Evolutionary conservation across 1,139 yeast species (phyloP), one percentile per base, ranked within the genome.

Genomic region (Saccharomyces hybrid): DNA sequence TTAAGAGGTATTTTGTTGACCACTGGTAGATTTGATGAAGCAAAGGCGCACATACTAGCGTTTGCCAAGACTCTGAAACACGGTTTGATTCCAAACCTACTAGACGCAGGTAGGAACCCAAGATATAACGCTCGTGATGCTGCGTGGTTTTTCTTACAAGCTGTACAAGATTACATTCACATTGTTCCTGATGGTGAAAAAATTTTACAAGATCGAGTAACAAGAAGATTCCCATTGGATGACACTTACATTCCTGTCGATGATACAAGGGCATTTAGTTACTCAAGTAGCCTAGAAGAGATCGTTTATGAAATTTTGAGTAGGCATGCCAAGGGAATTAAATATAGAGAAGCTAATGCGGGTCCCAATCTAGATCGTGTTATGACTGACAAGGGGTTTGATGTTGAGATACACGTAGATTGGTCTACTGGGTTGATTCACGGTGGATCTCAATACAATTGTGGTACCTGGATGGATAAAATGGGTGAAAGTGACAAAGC

Each of bases 381-480:
- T 67, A 93, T 93, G 99, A 81, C 75, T 52, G 93, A 86, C 68
- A 88, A 87, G 65, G 99, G 99, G 0, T 93, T 93, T 75, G 86
- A 93, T 68, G 95, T 91, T 47, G 79, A 82, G 59, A 81, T 89
- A 1, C 68, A 73, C 55, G 90, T 91, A 55, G 97, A 93, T 69
- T 93, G 98, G 98, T 66, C 75, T 0, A 90, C 87, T 27, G 99
- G 99, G 0, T 74, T 93, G 48, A 76, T 91, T 4, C 87, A 83
- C 70, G 99, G 99, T 49, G 99, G 99, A 1, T 88, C 88, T 53
- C 96, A 87, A 69, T 81, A 74, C 70, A 93, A 93, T 67, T 93
- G 99, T 74, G 99, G 99, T 25, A 93, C 99, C 0, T 93, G 99
- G 99, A 93, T 91, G 97, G 99, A 93, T 72, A 93, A 93, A 73